phyloP scores from a whole-genome alignment of 345 rosid genomes.

The Populus tremula region DNA sequence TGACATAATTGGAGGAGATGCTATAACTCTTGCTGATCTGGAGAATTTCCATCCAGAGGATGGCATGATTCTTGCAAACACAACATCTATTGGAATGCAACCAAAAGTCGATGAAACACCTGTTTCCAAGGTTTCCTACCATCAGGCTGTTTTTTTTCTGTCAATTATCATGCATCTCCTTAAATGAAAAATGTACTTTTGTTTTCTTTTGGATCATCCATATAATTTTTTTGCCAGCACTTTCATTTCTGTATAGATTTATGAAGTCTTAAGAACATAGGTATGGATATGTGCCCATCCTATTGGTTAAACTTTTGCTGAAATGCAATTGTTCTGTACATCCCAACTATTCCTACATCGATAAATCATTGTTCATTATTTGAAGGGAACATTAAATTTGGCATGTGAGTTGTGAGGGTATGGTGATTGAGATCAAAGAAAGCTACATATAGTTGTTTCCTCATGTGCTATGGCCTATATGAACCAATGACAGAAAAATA shows the following conservation, averaged over 20 bases:
- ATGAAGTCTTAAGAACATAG: neutral
- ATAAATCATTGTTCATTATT: neutral
- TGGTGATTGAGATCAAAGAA: neutral
- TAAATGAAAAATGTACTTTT: neutral
- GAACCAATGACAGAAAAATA: neutral
- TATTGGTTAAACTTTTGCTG: neutral
- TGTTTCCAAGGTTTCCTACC: slow-evolving; percentile 57
- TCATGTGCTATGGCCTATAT: neutral
- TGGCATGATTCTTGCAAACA: slow-evolving; percentile 85
- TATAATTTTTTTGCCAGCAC: neutral
- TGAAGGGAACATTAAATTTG: neutral
- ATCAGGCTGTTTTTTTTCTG: neutral
- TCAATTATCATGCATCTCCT: neutral
- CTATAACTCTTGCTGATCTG: slow-evolving; percentile 69
- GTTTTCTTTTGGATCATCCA: neutral
- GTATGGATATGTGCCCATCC: neutral
- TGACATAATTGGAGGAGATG: slow-evolving; percentile 65
- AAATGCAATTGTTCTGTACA: neutral
- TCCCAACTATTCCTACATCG: neutral
- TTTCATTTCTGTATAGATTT: neutral
- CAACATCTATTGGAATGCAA: slow-evolving; percentile 94
- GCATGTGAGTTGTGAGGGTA: neutral
- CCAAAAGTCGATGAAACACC: slow-evolving; percentile 89
- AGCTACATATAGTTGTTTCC: neutral
- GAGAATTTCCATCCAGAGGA: slow-evolving; percentile 64